Base-by-base conservation (phyloP, 768 basidiomycete genomes). In the Mycena galopus region DNA sequence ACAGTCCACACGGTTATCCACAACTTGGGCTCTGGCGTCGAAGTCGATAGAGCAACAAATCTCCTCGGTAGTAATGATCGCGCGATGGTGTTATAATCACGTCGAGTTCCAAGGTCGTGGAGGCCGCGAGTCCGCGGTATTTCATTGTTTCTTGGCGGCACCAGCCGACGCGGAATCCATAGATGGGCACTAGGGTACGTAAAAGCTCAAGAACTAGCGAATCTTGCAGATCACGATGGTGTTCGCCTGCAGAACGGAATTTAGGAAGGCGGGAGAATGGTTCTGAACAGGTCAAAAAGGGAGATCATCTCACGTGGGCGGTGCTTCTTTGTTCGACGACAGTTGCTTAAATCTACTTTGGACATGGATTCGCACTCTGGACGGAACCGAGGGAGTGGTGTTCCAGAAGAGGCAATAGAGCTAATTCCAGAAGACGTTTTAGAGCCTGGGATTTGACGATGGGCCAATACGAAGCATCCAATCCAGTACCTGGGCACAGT, bases 381-480 rank as follows among this genome's bases (percentile, higher is more conserved):
- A 62, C 68, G 68, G 69, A 68, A 42, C 73, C 73, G 69, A 74
- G 44, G 56, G 72, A 73, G 56, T 61, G 67, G 72, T 51, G n/a
- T 37, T 25, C 57, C 35, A 37, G n/a, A 57, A 44, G 33, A 64
- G 50, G 50, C 25, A 47, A 51, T 51, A 25, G 50, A 67, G 63
- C 27, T 57, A 42, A 14, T 47, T 47, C 47, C 30, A 32, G 16
- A 63, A 67, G 39, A 51, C 23, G 51, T 10, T 60, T 65, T 70
- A 70, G 60, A 42, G 63, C 21, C 21, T 44, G 62, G 53, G 32
- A 39, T 47, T 42, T 21, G 25, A 37, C 56, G 63, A 60, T 23
- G 56, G 35, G 39, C 23, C 57, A 65, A 53, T 58, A 16, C 30
- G 39, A 25, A 35, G 9, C 32, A n/a, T 63, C 66, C 71, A 57